Evolutionary conservation across 2,329 filamentous ascomycete species (phyloP), one percentile per base, ranked within the genome.

Genomic region (Alternaria incomplexa): DNA sequence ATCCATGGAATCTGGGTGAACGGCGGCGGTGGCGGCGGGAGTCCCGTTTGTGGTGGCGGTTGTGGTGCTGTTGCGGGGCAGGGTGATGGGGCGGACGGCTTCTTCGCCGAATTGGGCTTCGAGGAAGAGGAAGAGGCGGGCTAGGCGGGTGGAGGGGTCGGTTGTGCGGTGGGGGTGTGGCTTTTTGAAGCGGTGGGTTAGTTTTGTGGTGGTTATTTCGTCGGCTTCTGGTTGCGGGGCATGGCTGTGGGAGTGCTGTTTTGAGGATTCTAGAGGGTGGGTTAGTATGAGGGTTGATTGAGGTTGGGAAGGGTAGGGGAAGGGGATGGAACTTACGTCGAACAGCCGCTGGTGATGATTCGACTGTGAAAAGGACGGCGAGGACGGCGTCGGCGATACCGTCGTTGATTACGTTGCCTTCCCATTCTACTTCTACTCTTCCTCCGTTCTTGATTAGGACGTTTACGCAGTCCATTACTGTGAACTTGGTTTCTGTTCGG

Each of bases 361-460:
- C 96, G 22, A 97, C 92, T 0, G 92, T 94, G 71, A 97, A 89
- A 11, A 99, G 86, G 3, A 97, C 93, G 1, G 93, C 93, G 85
- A 98, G 93, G 58, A 98, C 91, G 15, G 96, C 93, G 80, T 99
- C 96, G n/a, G 96, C 96, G 74, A 99, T 96, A 64, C 93, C 93
- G 76, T 99, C 96, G 79, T 98, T 99, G 75, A 97, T 90, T 83
- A 97, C 92, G 78, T 98, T 99, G 61, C 94, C 96, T 79, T 98
- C 95, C 96, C 96, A 99, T 81, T 97, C 93, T 3, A 98, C 85
- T 78, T 96, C 93, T 6, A 97, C 88, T 75, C 96, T 90, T 59
- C 94, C 92, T 69, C 89, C 90, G 65, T 85, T 87, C 66, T 87
- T 87, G 80, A 96, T 93, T 20, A 90, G 88, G n/a, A 98, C 89